phyloP scores from a whole-genome alignment of 805 yeast species.

The Candida ulmi region DNA sequence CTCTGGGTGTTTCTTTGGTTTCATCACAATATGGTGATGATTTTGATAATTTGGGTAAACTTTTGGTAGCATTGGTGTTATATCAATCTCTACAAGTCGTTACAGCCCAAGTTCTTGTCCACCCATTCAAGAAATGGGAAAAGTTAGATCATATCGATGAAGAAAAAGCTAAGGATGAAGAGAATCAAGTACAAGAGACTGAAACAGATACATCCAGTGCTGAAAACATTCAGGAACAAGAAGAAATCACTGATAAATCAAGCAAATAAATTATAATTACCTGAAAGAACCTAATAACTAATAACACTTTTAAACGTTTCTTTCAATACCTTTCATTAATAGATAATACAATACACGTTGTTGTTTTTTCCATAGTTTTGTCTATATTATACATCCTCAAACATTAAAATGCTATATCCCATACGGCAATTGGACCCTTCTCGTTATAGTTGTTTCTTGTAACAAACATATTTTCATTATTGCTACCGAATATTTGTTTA shows the following conservation, averaged over 20 bases:
- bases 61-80: conserved; percentile 76
- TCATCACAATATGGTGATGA: conserved; percentile 71
- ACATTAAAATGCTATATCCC: conserved; percentile 54
- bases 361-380: background rate
- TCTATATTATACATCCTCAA: too few species aligned
- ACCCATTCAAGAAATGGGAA: conserved; percentile 65
- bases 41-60: conserved; percentile 56
- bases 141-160: conserved; percentile 15
- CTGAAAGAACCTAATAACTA: too few species aligned
- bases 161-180: conserved; percentile 13
- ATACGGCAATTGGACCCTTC: conserved; percentile 75
- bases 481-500: conserved; percentile 69
- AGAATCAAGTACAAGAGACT: conserved; percentile 3
- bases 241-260: too few species aligned
- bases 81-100: conserved; percentile 87
- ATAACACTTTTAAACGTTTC: background rate
- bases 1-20: conserved; percentile 80
- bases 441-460: conserved; percentile 68
- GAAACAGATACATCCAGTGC: background rate
- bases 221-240: too few species aligned
- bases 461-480: conserved; percentile 58
- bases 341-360: background rate
- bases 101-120: conserved; percentile 68
- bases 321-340: background rate
- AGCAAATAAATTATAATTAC: too few species aligned